Conservation (phyloP, 2,329 filamentous ascomycete species). For the Alternaria triticina region DNA sequence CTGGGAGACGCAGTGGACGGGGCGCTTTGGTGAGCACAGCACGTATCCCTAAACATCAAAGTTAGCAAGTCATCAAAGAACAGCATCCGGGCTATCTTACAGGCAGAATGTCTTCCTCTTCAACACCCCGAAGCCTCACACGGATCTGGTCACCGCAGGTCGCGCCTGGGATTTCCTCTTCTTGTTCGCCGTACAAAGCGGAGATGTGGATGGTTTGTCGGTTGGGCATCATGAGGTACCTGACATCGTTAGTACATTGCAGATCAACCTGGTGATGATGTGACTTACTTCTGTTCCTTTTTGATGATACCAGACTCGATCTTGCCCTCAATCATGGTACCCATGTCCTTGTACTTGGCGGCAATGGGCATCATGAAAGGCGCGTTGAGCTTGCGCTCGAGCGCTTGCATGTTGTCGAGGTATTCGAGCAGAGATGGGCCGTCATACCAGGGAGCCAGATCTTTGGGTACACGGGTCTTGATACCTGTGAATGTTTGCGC, state of each 20-base stretch:
- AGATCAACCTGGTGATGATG: too few relatives aligned
- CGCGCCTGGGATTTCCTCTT: slow-evolving; percentile 83
- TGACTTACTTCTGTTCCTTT: slow-evolving; percentile 12
- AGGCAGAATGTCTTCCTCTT: slow-evolving; percentile 95
- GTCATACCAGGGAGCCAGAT: slow-evolving; percentile 80
- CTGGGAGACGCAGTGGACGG: slow-evolving; percentile 84
- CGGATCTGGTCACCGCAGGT: slow-evolving; percentile 96
- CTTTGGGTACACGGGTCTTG: slow-evolving; percentile 80
- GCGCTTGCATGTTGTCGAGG: slow-evolving; percentile 88
- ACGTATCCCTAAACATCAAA: slow-evolving; percentile 68
- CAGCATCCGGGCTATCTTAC: slow-evolving; percentile 42
- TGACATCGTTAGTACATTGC: slow-evolving; percentile 61
- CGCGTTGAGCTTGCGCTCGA: slow-evolving; percentile 95
- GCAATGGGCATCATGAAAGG: slow-evolving; percentile 99
- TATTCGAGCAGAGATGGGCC: slow-evolving; percentile 93
- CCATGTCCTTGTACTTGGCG: slow-evolving; percentile 96
- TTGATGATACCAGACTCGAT: slow-evolving; percentile 72
- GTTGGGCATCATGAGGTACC: slow-evolving; percentile 94
- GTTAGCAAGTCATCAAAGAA: background rate
- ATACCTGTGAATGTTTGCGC: slow-evolving; percentile 86
- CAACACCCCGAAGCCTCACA: slow-evolving; percentile 87
- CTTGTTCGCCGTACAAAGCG: slow-evolving; percentile 91
- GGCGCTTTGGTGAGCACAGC: slow-evolving; percentile 89
- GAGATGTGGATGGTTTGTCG: slow-evolving; percentile 79
- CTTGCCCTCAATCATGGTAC: slow-evolving; percentile 97